phyloP scores from a whole-genome alignment of 208 protist species.

The Leishmania guyanensis region DNA sequence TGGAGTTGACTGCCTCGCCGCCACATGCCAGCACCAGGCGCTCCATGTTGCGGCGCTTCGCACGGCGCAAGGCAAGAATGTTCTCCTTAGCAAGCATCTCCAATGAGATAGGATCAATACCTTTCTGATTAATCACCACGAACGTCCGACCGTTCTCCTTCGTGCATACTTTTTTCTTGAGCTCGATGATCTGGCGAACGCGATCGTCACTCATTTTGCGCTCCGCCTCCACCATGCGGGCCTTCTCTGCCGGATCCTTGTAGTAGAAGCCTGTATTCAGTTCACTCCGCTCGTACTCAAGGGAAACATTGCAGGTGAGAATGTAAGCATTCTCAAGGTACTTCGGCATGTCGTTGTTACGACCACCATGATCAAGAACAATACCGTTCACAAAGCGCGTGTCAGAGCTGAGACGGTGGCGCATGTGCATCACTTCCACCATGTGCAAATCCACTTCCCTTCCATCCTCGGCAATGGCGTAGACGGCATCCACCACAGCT shows the following conservation, averaged over 20 bases:
- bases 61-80: slow-evolving; percentile 98
- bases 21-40: slow-evolving; percentile 97
- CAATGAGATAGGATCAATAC: slow-evolving; percentile 99
- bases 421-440: slow-evolving; percentile 99
- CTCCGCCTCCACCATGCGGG: slow-evolving; percentile 97
- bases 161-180: slow-evolving; percentile 97
- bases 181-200: slow-evolving; percentile 98
- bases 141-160: slow-evolving; percentile 95
- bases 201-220: slow-evolving; percentile 97
- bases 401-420: slow-evolving; percentile 96
- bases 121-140: slow-evolving; percentile 99
- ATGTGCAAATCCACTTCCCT: slow-evolving; percentile 98
- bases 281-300: slow-evolving; percentile 99
- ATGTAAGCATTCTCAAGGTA: slow-evolving; percentile 98
- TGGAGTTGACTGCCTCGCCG: slow-evolving; percentile 97
- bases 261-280: slow-evolving; percentile 99
- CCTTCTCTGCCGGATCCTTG: slow-evolving; percentile 96
- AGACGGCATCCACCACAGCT: slow-evolving; percentile 97
- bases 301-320: slow-evolving; percentile 99
- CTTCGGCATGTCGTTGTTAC: slow-evolving; percentile 99
- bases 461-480: slow-evolving; percentile 78
- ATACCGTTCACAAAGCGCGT: slow-evolving; percentile 98
- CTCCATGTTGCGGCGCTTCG: slow-evolving; percentile 99
- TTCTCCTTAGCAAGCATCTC: slow-evolving; percentile 99
- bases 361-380: slow-evolving; percentile 99